Evolutionary conservation across 140 eudicot genomes (phyloP).

Genomic region (Bidens hawaiensis): DNA sequence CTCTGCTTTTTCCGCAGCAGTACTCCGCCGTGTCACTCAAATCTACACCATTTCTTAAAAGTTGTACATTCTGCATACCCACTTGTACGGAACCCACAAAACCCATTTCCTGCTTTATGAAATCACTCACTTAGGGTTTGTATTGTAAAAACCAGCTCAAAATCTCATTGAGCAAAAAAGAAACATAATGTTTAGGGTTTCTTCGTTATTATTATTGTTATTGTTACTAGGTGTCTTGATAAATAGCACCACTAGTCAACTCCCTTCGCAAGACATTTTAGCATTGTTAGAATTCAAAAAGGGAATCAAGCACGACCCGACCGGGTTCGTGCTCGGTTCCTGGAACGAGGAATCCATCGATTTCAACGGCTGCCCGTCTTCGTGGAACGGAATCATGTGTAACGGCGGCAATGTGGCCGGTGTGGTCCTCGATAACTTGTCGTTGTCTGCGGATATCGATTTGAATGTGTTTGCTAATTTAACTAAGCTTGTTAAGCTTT

Average conservation of each 20-base stretch:
- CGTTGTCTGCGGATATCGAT: constrained; percentile 74
- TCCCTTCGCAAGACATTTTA: constrained; percentile 92
- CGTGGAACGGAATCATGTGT: constrained; percentile 98
- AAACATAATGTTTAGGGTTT: constrained; percentile 46
- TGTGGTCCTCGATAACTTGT: constrained; percentile 73
- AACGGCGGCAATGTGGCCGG: constrained; percentile 98
- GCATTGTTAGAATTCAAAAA: constrained; percentile 86
- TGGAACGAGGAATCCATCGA: constrained; percentile 99
- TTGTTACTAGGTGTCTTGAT: too few relatives aligned
- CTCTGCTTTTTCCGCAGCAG: constrained; percentile 27
- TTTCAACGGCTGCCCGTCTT: constrained; percentile 96
- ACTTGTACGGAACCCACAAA: constrained; percentile 2
- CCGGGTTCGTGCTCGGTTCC: constrained; percentile 77
- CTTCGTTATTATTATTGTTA: constrained; percentile 33
- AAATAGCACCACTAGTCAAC: constrained; percentile 73
- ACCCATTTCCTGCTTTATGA: neutral
- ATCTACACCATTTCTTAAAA: neutral
- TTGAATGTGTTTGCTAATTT: constrained; percentile 75
- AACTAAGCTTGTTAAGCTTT: constrained; percentile 76
- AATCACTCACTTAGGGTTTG: neutral
- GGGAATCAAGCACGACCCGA: constrained; percentile 92
- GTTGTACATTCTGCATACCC: constrained; percentile 21
- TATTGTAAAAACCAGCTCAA: neutral
- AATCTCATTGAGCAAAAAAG: constrained; percentile 5
- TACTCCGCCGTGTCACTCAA: constrained; percentile 16